These are phyloP conservation scores for Dioszegia crocea DNA, from an alignment of 768 basidiomycete species.

Conservation along the genomic window DNA sequence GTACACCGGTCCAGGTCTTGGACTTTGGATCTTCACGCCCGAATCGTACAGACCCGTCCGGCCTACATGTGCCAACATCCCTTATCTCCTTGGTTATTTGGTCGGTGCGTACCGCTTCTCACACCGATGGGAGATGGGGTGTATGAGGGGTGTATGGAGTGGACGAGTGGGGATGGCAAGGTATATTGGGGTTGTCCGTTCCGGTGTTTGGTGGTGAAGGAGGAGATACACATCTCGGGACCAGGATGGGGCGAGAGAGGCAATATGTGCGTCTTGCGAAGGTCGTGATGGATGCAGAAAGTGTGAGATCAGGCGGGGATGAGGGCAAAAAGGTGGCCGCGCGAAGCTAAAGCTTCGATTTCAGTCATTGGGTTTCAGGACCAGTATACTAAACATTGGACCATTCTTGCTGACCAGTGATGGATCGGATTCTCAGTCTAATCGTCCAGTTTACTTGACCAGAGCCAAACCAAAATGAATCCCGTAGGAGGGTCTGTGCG, in stretches of 20 bases:
- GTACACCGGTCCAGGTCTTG: not conserved
- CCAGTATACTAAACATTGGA: no score
- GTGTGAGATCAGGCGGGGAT: no score
- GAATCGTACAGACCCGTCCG: not conserved
- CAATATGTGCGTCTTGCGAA: not conserved
- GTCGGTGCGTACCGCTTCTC: not conserved
- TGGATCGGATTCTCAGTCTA: no score
- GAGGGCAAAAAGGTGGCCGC: not conserved
- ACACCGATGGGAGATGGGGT: not conserved
- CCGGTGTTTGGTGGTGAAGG: not conserved
- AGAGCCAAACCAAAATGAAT: no score
- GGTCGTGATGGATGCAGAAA: no score
- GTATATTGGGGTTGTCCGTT: not conserved
- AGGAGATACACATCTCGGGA: not conserved
- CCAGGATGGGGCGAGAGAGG: not conserved
- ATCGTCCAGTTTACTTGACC: no score
- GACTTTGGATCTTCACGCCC: not conserved
- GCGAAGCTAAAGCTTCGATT: no score
- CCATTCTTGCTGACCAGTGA: no score
- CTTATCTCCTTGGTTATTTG: conserved; percentile 5
- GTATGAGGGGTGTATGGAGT: not conserved
- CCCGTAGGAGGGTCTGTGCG: no score
- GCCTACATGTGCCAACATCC: not conserved
- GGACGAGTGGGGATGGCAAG: not conserved
- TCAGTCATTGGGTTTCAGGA: no score